Evolutionary conservation across 305 asterid species (phyloP), one percentile per base, ranked within the genome.

Genomic region (Fraxinus sp.): DNA sequence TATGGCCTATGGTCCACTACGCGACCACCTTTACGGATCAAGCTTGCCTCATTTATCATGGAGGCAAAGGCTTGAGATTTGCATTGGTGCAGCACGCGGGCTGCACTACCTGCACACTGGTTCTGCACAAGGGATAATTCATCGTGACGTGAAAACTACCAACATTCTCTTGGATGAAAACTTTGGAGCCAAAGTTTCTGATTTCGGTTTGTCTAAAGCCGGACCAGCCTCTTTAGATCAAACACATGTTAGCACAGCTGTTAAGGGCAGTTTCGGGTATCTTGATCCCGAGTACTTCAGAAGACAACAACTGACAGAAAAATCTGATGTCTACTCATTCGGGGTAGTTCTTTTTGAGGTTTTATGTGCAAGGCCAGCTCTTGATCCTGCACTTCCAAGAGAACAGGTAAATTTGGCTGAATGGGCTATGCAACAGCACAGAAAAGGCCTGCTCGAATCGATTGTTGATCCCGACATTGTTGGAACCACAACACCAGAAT

Each of bases 221-320:
- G 99, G 97, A 13, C 99, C 98, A 0, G 81, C 81, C 0, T 90
- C 95, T 0, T 46, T 93, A 35, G 99, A 95, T 18, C 98, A 94
- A 79, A 93, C 99, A 0, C 98, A 93, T 6, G 99, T 94, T 1
- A 95, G 99, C 89, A 95, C 98, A 0, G 98, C 98, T 0, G 99
- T 95, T 36, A 95, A 95, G 87, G 99, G 98, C 1, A 95, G 99
- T 74, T 95, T 94, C 33, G 98, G 98, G 6, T 95, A 95, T 78
- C 93, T 95, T 0, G 99, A 95, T 85, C 99, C 99, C 0, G 97
- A 95, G 83, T 95, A 95, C 89, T 95, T 95, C 88, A 88, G 97
- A 74, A 87, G 99, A 79, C 97, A 94, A 81, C 99, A 94, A 77
- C 87, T 95, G 64, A 95, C 98, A 0, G 98, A 92, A 68, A 94